Evolutionary conservation across 139 green algal species (phyloP), one percentile per base, ranked within the genome.

Genomic region (Chlorella vulgaris): DNA sequence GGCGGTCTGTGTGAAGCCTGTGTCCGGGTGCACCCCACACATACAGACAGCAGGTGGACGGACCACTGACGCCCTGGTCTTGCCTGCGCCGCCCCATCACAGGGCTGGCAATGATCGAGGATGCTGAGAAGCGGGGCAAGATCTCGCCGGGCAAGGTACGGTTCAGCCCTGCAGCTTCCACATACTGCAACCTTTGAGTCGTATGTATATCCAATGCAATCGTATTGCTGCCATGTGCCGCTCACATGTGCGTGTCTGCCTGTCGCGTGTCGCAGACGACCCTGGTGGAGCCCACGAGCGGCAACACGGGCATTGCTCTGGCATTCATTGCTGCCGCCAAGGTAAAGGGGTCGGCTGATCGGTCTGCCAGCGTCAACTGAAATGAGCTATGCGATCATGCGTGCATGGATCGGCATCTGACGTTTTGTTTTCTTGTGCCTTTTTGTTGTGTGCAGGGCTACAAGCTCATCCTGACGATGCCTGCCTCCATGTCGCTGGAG

Each of bases 381-480:
- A n/a, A n/a, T n/a, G n/a, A n/a, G n/a, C n/a, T n/a, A n/a, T n/a
- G n/a, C n/a, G n/a, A n/a, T n/a, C n/a, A n/a, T n/a, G n/a, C n/a
- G n/a, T n/a, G n/a, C 89, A 28, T 67, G 60, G 28, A 67, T 19
- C 19, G 8, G 10, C 60, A 31, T 6, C 60, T 67, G 60, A 67
- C 53, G 22, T 38, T 67, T 28, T n/a, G 28, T n/a, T 36, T n/a
- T 36, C 13, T 10, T 6, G 2, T 67, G 60, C 2, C 8, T 15
- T n/a, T 40, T 8, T 31, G 7, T 18, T 8, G 29, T 1, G 33
- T 15, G n/a, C n/a, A n/a, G n/a, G 97, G 97, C 74, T 99, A 99
- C 95, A 95, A 98, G 88, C 89, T 96, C 26, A 95, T 98, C 28
- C 91, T 99, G 15, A 99, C 97, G 60, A 99, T 99, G 97, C 97